Base-by-base conservation (phyloP, 257 asterid genomes). In the Salvia rosmarinus region DNA sequence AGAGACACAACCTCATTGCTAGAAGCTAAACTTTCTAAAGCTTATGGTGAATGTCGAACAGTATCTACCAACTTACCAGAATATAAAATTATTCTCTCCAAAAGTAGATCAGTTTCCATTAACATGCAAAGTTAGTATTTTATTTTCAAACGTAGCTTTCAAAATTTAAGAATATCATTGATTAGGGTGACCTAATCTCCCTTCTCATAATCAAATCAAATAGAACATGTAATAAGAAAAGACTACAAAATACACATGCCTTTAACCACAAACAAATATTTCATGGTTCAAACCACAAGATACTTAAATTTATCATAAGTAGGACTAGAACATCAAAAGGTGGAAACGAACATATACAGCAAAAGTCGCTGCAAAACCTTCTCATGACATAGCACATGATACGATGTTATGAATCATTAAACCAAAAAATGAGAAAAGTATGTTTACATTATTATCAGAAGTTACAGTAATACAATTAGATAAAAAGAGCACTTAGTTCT, bases 211-310 rank as follows among this genome's bases (percentile, higher is more conserved):
- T 42, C 61, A 25, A 25, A 25, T 25, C 30, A 25, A 44, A 55
- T 64, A 39, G 65, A 30, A 23, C 68, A n/a, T 25, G 8, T 16
- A 25, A 30, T 8, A 12, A 73, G 16, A 30, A 11, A 65, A 55
- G 12, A 16, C 17, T 16, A 13, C 19, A 25, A 16, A 6, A 34
- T 11, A 44, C 43, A 21, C 12, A 3, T 55, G 40, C 6, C 34
- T 32, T 7, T 28, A 55, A 46, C 20, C 34, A 64, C 78, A 64
- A 54, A 52, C 54, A 65, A 43, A 30, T 23, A 32, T 42, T 16
- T 37, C n/a, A 17, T 1, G 3, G 12, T 42, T 3, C 17, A 43
- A 12, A 6, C 50, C 17, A 13, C 50, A 43, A n/a, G 12, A 11
- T 25, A 25, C 30, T 25, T 25, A 43, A 35, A 19, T 21, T 32